phyloP scores from a whole-genome alignment of 306 rosid species.

The Casuarina glauca region DNA sequence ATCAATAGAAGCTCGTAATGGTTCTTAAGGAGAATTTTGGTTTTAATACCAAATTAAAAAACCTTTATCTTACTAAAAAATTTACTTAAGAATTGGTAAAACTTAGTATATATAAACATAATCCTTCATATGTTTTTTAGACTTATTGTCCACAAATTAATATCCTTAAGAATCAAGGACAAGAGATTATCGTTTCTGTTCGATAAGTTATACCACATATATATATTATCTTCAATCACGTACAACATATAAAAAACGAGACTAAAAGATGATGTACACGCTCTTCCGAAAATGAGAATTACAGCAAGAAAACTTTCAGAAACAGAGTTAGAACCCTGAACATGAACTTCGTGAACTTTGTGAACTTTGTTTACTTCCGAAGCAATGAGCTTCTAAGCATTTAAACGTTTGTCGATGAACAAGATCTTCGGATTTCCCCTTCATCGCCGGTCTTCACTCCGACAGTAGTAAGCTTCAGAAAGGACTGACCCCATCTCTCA shows the following conservation, averaged over 20 bases:
- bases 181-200: background rate
- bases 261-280: background rate
- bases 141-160: no score
- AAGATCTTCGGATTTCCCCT: constrained; percentile 70
- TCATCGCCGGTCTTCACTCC: constrained; percentile 62
- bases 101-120: no score
- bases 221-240: background rate
- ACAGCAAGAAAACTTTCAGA: background rate
- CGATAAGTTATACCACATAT: background rate
- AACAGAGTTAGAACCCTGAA: background rate
- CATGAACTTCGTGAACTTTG: no score
- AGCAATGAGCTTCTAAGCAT: background rate
- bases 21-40: no score
- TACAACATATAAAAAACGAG: background rate
- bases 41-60: no score
- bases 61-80: no score
- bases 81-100: no score
- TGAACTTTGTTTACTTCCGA: no score
- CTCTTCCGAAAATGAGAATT: background rate
- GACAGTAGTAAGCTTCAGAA: constrained; percentile 62
- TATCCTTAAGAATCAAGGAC: no score
- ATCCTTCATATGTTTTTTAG: no score
- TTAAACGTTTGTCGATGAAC: constrained; percentile 48
- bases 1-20: no score
- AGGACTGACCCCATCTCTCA: constrained; percentile 59